Conservation (phyloP, 2,329 filamentous ascomycete species). For the Uncinocarpus reesii region DNA sequence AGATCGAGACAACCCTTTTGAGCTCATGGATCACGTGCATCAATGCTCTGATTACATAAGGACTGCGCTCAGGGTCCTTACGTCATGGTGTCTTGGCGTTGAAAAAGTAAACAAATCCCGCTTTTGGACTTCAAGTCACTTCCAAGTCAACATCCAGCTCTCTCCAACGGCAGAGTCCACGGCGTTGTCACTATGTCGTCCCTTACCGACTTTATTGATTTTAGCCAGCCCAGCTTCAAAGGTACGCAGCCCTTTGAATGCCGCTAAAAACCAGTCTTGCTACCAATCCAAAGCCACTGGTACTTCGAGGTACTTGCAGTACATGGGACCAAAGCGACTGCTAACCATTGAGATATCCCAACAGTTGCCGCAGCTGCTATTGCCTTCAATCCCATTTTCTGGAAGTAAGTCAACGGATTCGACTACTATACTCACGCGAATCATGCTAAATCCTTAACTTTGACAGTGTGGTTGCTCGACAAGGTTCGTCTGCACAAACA, state of each 20-base stretch:
- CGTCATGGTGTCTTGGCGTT: conserved; percentile 2
- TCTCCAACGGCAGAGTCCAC: neutral
- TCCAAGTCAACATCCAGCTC: neutral
- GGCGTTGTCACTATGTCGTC: conserved; percentile 25
- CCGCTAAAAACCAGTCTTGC: neutral
- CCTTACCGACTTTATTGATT: conserved; percentile 44
- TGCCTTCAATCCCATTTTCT: conserved; percentile 95
- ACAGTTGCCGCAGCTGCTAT: conserved; percentile 72
- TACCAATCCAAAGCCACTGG: neutral
- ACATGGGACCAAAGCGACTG: neutral
- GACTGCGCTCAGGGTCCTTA: too few species aligned
- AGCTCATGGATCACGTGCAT: neutral
- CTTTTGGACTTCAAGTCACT: neutral
- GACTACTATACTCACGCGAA: neutral
- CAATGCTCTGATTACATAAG: neutral
- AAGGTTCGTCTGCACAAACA: conserved; percentile 45
- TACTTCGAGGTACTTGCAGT: neutral
- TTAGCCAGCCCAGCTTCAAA: conserved; percentile 55
- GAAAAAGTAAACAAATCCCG: conserved; percentile 5
- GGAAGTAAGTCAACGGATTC: conserved; percentile 63
- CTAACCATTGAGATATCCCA: conserved; percentile 2
- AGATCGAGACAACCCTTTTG: too few species aligned
- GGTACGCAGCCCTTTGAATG: conserved; percentile 39
- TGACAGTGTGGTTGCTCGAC: conserved; percentile 65
- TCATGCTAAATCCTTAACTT: conserved; percentile 13